These are phyloP conservation scores for Alternaria longipes DNA, from an alignment of 2,329 filamentous ascomycete genomes.

Conservation along the genomic window DNA sequence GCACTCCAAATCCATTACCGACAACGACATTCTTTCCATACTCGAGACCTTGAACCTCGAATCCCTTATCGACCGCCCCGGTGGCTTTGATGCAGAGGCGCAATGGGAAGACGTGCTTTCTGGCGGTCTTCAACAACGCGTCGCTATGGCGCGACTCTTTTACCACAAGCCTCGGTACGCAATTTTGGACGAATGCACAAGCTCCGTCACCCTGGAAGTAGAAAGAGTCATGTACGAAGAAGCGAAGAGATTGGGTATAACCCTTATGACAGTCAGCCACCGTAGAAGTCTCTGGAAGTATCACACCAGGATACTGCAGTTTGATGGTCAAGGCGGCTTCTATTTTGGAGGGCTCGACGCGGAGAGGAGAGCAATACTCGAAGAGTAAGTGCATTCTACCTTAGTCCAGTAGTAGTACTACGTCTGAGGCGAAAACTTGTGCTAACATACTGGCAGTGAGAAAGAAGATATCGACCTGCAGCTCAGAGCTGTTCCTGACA, in stretches of 20 bases:
- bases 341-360: slow-evolving; percentile 92
- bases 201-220: slow-evolving; percentile 91
- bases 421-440: slow-evolving; percentile 1
- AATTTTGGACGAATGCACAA: slow-evolving; percentile 97
- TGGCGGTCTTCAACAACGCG: slow-evolving; percentile 90
- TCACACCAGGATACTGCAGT: slow-evolving; percentile 92
- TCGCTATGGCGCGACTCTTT: slow-evolving; percentile 95
- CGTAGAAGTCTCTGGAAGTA: slow-evolving; percentile 95
- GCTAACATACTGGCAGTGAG: slow-evolving; percentile 63
- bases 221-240: slow-evolving; percentile 98
- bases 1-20: slow-evolving; percentile 82
- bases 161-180: slow-evolving; percentile 94
- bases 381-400: slow-evolving; percentile 68
- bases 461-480: slow-evolving; percentile 91
- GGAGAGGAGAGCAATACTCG: slow-evolving; percentile 81
- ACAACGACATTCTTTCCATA: slow-evolving; percentile 79
- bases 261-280: slow-evolving; percentile 96
- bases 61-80: slow-evolving; percentile 78
- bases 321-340: slow-evolving; percentile 91
- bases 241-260: slow-evolving; percentile 89
- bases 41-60: slow-evolving; percentile 84
- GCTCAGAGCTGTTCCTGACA: slow-evolving; percentile 84
- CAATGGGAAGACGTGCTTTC: slow-evolving; percentile 97
- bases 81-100: slow-evolving; percentile 90
- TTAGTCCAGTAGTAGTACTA: background rate